These are phyloP conservation scores for Blastomyces parvus DNA, from an alignment of 2,329 filamentous ascomycete species.

Conservation along the genomic window DNA sequence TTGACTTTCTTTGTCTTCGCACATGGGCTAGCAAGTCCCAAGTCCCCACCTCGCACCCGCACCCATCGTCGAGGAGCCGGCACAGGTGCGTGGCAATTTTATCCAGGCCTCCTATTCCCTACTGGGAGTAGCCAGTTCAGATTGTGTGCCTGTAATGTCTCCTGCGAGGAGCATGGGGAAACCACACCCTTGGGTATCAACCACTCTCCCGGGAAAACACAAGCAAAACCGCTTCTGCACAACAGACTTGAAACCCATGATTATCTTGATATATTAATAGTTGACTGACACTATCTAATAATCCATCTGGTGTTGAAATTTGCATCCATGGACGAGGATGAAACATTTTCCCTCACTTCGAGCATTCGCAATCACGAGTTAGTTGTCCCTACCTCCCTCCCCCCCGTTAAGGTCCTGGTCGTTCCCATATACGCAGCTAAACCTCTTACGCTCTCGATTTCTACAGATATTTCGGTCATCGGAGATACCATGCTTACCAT, in stretches of 20 bases:
- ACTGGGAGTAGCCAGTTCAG: background rate
- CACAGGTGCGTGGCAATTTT: slow-evolving; percentile 4
- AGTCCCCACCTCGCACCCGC: background rate
- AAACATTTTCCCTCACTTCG: slow-evolving; percentile 10
- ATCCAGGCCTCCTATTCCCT: background rate
- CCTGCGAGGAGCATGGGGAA: slow-evolving; percentile 4
- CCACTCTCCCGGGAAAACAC: slow-evolving; percentile 2
- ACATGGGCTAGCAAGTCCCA: background rate
- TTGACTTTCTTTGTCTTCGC: background rate
- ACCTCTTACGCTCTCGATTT: background rate
- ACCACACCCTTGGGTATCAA: slow-evolving; percentile 4
- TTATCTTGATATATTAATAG: background rate
- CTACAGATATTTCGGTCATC: background rate
- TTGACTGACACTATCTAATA: background rate
- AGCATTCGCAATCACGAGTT: slow-evolving; percentile 7
- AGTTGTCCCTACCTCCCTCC: background rate
- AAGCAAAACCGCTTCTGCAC: background rate
- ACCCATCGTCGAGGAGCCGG: background rate
- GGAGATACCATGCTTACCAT: slow-evolving; percentile 34
- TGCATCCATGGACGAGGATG: slow-evolving; percentile 8
- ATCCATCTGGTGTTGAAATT: background rate
- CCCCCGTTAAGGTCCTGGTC: too few species aligned
- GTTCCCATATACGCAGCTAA: background rate
- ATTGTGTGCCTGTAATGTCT: background rate
- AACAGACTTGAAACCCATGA: background rate